These are phyloP conservation scores for Dunaliella primolecta DNA, from an alignment of 139 green algal species.

Conservation along the genomic window DNA sequence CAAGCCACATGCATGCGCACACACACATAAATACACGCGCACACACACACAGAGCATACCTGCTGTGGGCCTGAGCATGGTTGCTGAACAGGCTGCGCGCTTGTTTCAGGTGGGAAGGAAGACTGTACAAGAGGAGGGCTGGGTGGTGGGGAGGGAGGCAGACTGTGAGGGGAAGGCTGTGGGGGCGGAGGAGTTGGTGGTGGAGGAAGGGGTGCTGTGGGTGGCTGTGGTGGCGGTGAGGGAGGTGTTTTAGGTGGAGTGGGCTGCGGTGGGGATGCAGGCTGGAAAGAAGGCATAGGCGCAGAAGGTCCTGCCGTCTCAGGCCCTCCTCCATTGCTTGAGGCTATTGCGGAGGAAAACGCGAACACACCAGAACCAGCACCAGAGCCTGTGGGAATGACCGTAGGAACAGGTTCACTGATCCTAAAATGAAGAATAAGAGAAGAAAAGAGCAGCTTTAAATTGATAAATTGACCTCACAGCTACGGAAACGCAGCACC, in stretches of 20 bases:
- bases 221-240: not conserved
- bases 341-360: not conserved
- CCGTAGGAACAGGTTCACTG: no score
- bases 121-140: not conserved
- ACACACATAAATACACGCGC: conserved; percentile 13
- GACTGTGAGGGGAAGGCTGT: not conserved
- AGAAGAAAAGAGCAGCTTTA: no score
- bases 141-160: not conserved
- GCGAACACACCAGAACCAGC: not conserved
- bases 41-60: not conserved
- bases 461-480: no score
- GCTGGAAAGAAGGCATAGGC: not conserved
- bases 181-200: not conserved
- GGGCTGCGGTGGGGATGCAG: not conserved
- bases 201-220: not conserved
- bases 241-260: not conserved
- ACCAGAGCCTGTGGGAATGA: not conserved
- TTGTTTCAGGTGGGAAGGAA: not conserved
- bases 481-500: no score
- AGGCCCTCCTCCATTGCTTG: not conserved
- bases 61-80: not conserved
- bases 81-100: not conserved
- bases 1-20: not conserved
- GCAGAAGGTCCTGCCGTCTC: not conserved
- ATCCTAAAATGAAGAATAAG: no score